Evolutionary conservation across 2,329 filamentous ascomycete genomes (phyloP).

Genomic region (Botrytis pseudocinerea): DNA sequence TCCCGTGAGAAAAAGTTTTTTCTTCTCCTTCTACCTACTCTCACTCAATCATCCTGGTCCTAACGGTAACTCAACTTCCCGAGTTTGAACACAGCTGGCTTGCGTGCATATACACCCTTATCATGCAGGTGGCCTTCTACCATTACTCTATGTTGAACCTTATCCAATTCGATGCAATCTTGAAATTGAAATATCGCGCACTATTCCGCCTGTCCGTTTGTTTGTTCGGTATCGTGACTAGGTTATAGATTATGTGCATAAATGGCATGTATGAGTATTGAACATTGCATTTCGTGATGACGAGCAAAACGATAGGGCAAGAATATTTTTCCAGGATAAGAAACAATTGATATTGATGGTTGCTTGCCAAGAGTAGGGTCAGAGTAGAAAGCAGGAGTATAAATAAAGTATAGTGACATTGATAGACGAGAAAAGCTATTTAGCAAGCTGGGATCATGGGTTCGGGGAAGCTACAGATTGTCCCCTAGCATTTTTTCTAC

Average conservation of each 20-base stretch:
- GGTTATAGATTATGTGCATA: slow-evolving; percentile 3
- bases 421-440: slow-evolving; percentile 7
- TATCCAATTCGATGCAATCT: not conserved
- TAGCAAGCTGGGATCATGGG: slow-evolving; percentile 2
- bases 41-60: not conserved
- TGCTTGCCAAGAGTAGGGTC: slow-evolving; percentile 12
- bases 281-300: slow-evolving; percentile 1
- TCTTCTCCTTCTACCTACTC: not conserved
- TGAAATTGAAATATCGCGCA: slow-evolving; percentile 13
- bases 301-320: not conserved
- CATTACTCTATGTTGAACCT: not conserved
- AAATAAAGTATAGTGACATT: slow-evolving; percentile 9
- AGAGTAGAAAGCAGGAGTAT: not conserved
- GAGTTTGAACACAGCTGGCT: not conserved
- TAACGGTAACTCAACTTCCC: slow-evolving; percentile 4
- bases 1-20: no score
- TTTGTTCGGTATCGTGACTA: slow-evolving; percentile 14
- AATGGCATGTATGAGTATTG: not conserved
- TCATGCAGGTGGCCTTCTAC: slow-evolving; percentile 13
- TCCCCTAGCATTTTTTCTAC: not conserved
- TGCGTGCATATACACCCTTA: not conserved
- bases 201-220: slow-evolving; percentile 6
- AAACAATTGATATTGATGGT: not conserved
- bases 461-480: slow-evolving; percentile 11
- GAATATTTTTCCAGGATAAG: not conserved